A percentile compares a stretch with the other conserved stretches of the same genome.
phyloP scores from a whole-genome alignment of 495 filamentous ascomycete species.

The Penicillium steckii region DNA sequence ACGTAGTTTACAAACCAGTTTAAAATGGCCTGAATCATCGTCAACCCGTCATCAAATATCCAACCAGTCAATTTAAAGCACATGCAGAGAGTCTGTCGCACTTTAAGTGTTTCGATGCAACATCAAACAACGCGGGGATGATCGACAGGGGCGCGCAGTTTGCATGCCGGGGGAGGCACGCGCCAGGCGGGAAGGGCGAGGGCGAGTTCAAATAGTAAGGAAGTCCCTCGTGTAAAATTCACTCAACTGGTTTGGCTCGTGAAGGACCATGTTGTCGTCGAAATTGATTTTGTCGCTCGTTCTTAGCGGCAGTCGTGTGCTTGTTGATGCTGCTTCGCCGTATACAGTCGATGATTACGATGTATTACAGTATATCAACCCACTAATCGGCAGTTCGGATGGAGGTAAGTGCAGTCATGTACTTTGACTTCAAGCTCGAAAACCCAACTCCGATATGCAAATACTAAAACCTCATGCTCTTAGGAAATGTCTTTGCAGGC shows the following conservation, averaged over 20 bases:
- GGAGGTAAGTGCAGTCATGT: conserved; percentile 43
- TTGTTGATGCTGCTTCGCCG: conserved; percentile 13
- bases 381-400: conserved; percentile 59
- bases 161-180: conserved; percentile 2
- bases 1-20: neutral
- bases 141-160: conserved; percentile 1
- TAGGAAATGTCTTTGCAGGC: conserved; percentile 70
- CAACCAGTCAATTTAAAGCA: neutral
- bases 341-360: conserved; percentile 33
- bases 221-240: neutral
- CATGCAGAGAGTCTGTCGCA: neutral
- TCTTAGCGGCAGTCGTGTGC: conserved; percentile 13
- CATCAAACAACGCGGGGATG: neutral
- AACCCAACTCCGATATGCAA: too few relatives aligned
- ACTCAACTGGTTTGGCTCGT: neutral
- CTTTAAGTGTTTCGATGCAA: neutral
- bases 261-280: conserved; percentile 10
- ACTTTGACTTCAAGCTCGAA: too few relatives aligned
- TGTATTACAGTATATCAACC: conserved; percentile 51
- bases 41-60: neutral
- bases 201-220: neutral
- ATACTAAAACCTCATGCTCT: too few relatives aligned
- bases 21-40: neutral
- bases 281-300: conserved; percentile 13
- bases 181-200: neutral